These are phyloP conservation scores for Xylaria sp. DNA, from an alignment of 2,329 filamentous ascomycete genomes.

Conservation along the genomic window DNA sequence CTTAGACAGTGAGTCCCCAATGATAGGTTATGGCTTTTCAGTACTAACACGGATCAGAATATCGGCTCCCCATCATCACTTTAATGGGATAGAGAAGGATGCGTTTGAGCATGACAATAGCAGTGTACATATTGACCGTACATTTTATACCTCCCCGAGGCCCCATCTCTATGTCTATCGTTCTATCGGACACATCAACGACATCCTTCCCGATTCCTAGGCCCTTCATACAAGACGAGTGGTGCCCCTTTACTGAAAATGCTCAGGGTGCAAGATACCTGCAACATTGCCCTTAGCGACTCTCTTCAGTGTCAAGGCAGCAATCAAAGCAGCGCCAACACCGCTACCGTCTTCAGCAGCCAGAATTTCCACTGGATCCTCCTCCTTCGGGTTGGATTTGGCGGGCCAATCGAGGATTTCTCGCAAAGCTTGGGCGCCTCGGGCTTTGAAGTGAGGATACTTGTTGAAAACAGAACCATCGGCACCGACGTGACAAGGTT, in stretches of 20 bases:
- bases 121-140: constrained; percentile 26
- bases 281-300: constrained; percentile 71
- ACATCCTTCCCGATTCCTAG: constrained; percentile 28
- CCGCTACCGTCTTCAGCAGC: constrained; percentile 95
- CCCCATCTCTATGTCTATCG: constrained; percentile 36
- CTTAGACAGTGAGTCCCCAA: constrained; percentile 69
- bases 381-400: constrained; percentile 74
- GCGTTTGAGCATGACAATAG: neutral
- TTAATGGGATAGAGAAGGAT: constrained; percentile 69
- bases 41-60: constrained; percentile 60
- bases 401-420: constrained; percentile 96
- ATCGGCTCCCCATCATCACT: constrained; percentile 78
- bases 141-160: constrained; percentile 23
- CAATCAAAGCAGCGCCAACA: constrained; percentile 96
- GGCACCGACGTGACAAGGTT: constrained; percentile 91
- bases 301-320: constrained; percentile 74
- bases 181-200: constrained; percentile 38
- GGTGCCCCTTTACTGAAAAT: constrained; percentile 59
- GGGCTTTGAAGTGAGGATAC: constrained; percentile 96
- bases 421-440: constrained; percentile 86
- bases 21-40: constrained; percentile 16
- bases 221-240: constrained; percentile 22
- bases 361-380: constrained; percentile 87
- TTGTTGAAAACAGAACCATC: constrained; percentile 99
- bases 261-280: constrained; percentile 73